Evolutionary conservation across 148 eudicot genomes (phyloP), one percentile per base, ranked within the genome.

Genomic region (Talinum fruticosum): DNA sequence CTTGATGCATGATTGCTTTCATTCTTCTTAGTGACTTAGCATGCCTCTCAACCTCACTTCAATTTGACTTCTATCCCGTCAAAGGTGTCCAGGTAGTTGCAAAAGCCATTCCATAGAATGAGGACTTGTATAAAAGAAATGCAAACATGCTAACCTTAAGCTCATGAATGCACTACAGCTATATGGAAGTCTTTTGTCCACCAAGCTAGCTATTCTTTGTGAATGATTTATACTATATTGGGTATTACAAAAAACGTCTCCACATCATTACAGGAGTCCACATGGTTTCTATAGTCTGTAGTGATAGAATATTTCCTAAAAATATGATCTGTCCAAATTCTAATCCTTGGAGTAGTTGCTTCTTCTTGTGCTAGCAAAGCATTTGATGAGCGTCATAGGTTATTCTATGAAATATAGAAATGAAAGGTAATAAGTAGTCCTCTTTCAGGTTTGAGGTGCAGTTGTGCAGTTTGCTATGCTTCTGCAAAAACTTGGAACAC

Each of bases 1-100:
- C 16, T 53, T 73, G 76, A 73, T 47, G 37, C 65, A 36, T 26
- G 38, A 21, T 79, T 73, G 34, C 49, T 72, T n/a, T 53, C 53
- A 23, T 78, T 38, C 26, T 38, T 38, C 14, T 13, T 30, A 14
- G 35, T 69, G 33, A 21, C 59, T 54, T 33, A 14, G 28, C n/a
- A 30, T 33, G 32, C 73, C 45, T 68, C 35, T 74, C 26, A 38
- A 8, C 69, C 7, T 23, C 38, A 26, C 69, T 62, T 41, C 62
- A 21, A 29, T 35, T 66, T 61, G 59, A 65, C 35, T 30, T 37
- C 53, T 37, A 35, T 30, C 71, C 28, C 53, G 33, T 29, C 59
- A 59, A 10, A 59, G 19, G 16, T 34, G 38, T 61, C 59, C 3
- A 28, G 26, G 28, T 73, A 54, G 21, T 32, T 61, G 57, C 8